phyloP scores from a whole-genome alignment of 345 rosid species.

The Salix koriyanagi region DNA sequence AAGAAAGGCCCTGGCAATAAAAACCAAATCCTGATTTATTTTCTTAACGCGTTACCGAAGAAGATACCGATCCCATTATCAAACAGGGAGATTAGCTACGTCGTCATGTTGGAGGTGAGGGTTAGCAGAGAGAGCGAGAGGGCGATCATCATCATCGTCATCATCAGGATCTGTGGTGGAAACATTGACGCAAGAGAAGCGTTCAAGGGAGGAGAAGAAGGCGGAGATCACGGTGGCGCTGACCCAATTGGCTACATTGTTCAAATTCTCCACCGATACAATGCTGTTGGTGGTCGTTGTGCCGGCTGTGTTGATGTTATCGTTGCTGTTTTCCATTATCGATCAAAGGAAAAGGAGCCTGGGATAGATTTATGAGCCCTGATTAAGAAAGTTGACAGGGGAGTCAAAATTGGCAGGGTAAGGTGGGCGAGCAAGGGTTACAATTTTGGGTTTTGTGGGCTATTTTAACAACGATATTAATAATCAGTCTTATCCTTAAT shows the following conservation, averaged over 20 bases:
- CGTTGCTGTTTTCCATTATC: slow-evolving; percentile 21
- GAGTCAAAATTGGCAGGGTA: neutral
- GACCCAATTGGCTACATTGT: slow-evolving; percentile 63
- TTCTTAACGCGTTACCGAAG: neutral
- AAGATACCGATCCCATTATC: slow-evolving; percentile 1
- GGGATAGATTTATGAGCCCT: neutral
- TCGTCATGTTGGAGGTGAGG: slow-evolving; percentile 25
- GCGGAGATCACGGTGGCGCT: slow-evolving; percentile 70
- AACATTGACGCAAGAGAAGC: slow-evolving; percentile 80
- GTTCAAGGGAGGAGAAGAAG: slow-evolving; percentile 85
- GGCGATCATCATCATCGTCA: slow-evolving; percentile 54
- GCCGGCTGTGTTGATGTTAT: neutral
- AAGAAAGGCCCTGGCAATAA: neutral
- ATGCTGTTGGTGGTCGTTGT: slow-evolving; percentile 19
- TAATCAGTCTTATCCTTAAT: neutral
- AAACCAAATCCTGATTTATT: neutral
- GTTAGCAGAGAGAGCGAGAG: slow-evolving; percentile 41
- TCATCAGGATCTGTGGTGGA: slow-evolving; percentile 63
- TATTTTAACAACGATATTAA: neutral
- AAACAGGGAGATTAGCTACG: slow-evolving; percentile 25
- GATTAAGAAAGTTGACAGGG: neutral
- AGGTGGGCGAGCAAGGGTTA: neutral
- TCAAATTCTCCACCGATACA: slow-evolving; percentile 42
- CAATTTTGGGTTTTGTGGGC: neutral
- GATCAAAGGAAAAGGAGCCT: neutral